Base-by-base conservation (phyloP, 345 rosid genomes). In the Citrus sp. region DNA sequence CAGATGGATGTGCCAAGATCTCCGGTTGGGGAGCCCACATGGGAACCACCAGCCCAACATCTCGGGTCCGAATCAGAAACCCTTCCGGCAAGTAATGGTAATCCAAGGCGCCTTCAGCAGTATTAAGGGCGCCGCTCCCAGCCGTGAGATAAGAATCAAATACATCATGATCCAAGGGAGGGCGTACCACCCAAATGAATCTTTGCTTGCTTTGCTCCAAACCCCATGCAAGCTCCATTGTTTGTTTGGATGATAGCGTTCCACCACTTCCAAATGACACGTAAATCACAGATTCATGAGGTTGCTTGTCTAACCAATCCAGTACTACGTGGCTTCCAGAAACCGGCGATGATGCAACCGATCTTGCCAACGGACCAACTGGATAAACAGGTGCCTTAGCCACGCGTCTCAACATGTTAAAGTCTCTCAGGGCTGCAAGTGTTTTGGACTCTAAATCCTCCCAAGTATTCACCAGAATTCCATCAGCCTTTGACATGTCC, bases 11-110 rank as follows among this genome's bases (percentile, higher is more conserved):
- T 79, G 73, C 61, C 82, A 94, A 75, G 37, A 94, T 86, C 72
- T 90, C 84, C 37, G 79, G 69, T 74, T 92, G 97, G 0, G 92
- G 93, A 32, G 89, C 91, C 98, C 94, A 94, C 32, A 32, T 67
- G 3, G 89, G 81, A 19, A 91, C 75, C 56, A 91, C 73, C 51
- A 88, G 61, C 2, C 97, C 95, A 2, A 75, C 27, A 14, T 80
- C 82, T 0, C 42, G 28, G 13, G 88, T 91, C 67, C 94, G 77
- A 3, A 8, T 30, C 70, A 63, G 28, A 25, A 75, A 75, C 13
- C 78, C 78, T 2, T 88, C 30, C 4, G 78, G 78, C 70, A 75
- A 46, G 46, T 75, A 75, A 16, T 63, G 21, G 51, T 46, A 46
- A 46, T 46, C 51, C 51, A 46, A 13, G 51, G 18, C 14, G 18